phyloP scores from a whole-genome alignment of 1,284 basidiomycete genomes.

The Moesziomyces aphidis region DNA sequence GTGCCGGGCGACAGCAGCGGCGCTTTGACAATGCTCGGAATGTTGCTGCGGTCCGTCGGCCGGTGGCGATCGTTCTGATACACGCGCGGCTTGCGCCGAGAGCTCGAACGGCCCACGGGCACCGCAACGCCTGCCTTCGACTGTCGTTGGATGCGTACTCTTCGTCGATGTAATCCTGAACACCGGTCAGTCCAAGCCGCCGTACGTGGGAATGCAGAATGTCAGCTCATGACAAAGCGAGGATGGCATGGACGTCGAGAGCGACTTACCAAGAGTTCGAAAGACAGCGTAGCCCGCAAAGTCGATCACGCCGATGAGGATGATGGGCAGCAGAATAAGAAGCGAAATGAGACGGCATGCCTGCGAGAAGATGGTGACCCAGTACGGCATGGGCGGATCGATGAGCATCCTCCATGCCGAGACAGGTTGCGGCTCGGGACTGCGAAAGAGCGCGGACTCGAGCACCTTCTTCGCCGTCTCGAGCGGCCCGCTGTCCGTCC shows the following conservation, averaged over 20 bases:
- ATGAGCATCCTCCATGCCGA: slow-evolving; percentile 31
- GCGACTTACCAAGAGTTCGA: slow-evolving; percentile 56
- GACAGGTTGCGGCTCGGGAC: slow-evolving; percentile 24
- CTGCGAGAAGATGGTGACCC: slow-evolving; percentile 22
- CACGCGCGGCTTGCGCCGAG: slow-evolving; percentile 22
- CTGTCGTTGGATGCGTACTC: slow-evolving; percentile 49
- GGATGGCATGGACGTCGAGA: too few relatives aligned
- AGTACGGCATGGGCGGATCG: slow-evolving; percentile 44
- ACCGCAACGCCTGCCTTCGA: slow-evolving; percentile 15
- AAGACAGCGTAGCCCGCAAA: slow-evolving; percentile 63
- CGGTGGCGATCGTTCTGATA: slow-evolving; percentile 34
- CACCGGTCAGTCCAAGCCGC: too few relatives aligned
- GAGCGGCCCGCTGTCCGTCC: slow-evolving; percentile 7
- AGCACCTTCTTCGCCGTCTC: slow-evolving; percentile 10
- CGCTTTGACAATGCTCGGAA: slow-evolving; percentile 45
- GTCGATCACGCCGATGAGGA: slow-evolving; percentile 49
- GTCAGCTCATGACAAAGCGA: neutral
- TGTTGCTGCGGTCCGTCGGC: slow-evolving; percentile 41
- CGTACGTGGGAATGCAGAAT: neutral
- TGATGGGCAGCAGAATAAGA: slow-evolving; percentile 53
- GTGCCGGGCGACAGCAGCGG: slow-evolving; percentile 54
- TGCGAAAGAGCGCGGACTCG: slow-evolving; percentile 31
- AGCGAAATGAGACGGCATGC: slow-evolving; percentile 46
- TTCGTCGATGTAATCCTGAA: slow-evolving; percentile 47
- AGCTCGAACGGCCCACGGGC: slow-evolving; percentile 13